Base-by-base conservation (phyloP, 768 basidiomycete genomes). In the Cystobasidium onofrii region DNA sequence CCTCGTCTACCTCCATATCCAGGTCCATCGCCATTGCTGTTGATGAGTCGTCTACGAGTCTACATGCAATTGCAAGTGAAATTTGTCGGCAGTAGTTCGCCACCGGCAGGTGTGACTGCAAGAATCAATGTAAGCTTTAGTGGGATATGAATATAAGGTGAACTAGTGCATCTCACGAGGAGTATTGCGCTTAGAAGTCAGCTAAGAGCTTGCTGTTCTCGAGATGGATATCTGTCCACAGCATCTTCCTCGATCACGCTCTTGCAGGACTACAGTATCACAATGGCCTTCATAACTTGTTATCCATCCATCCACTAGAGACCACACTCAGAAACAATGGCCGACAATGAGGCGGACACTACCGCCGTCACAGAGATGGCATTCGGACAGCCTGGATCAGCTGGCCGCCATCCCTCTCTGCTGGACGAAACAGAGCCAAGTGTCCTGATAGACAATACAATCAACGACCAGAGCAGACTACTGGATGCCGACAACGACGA, bases 381-480 rank as follows among this genome's bases (percentile, higher is more conserved):
- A 12, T 29, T 60, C 27, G 57, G 46, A 12, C 46, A 50, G 46
- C 46, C 46, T 17, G 46, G 46, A 3, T 50, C 46, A 20, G 46
- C 46, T 15, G 20, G 20, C 15, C 29, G 57, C 25, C 29, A 34
- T 60, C 57, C 57, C 6, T 64, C 63, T 9, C 27, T 64, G 36
- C 31, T 64, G 36, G 63, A 64, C 27, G 63, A 64, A 23, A 64
- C 63, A 4, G 63, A 64, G 39, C 63, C 63, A 39, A 46, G 36
- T 46, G 63, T 64, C 9, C 39, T 64, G 15, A 25, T 64, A 20
- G 36, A 64, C 25, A 36, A 64, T 15, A 43, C 33, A 17, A 64
- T 46, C 10, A 46, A 27, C n/a, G 63, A 60, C 33, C 29, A 60
- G 25, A 60, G 57, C 33, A 60, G 57, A 13, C 27, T 27, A 13